phyloP scores from a whole-genome alignment of 345 rosid species.

The Nephelium lappaceum region DNA sequence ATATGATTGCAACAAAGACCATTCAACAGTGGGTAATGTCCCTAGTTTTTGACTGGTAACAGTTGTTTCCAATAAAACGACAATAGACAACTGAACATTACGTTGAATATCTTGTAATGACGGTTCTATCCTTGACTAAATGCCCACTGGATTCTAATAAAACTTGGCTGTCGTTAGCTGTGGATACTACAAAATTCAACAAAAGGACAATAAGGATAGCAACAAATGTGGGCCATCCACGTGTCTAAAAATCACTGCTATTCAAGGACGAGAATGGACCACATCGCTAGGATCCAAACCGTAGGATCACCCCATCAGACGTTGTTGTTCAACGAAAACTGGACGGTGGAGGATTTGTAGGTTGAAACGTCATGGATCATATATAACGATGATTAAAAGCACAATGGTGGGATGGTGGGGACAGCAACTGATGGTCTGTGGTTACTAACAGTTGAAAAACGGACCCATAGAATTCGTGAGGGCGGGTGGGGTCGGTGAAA shows the following conservation, averaged over 20 bases:
- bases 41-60: neutral
- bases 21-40: neutral
- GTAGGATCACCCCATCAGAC: neutral
- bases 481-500: neutral
- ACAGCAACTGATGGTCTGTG: neutral
- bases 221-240: constrained; percentile 2
- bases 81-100: neutral
- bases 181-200: constrained; percentile 7
- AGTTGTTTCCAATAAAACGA: neutral
- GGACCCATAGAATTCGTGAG: neutral
- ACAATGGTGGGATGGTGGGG: neutral
- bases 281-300: constrained; percentile 1
- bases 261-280: neutral
- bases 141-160: constrained; percentile 2
- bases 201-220: constrained; percentile 1
- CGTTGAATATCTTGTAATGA: neutral
- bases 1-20: constrained; percentile 1
- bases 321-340: neutral
- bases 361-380: constrained; percentile 14
- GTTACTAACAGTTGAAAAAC: neutral
- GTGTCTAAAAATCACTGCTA: neutral
- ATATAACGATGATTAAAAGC: neutral
- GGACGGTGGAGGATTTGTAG: neutral
- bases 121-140: constrained; percentile 23
- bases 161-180: constrained; percentile 13